Conservation (phyloP, 257 asterid genomes). For the Plantago elongata region DNA sequence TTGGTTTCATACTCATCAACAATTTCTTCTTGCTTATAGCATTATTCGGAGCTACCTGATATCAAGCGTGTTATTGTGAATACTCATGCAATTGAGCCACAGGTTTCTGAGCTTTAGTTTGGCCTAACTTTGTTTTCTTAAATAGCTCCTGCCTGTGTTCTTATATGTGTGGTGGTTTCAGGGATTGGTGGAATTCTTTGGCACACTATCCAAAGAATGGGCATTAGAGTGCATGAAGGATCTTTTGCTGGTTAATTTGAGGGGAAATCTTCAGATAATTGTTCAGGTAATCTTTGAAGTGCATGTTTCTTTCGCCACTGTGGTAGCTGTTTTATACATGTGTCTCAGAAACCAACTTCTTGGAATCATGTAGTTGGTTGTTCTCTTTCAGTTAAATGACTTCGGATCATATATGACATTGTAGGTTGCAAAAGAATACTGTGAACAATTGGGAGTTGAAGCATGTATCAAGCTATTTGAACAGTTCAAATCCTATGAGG, state of each 20-base stretch:
- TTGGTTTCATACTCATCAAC: conserved; percentile 5
- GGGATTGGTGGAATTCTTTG: conserved; percentile 96
- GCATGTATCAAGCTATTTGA: conserved; percentile 91
- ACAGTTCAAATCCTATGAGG: conserved; percentile 98
- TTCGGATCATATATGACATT: conserved; percentile 7
- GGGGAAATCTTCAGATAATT: conserved; percentile 99
- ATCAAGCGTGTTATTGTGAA: conserved; percentile 96
- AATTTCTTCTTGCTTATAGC: conserved; percentile 46
- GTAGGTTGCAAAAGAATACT: conserved; percentile 95
- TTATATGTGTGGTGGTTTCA: conserved; percentile 34
- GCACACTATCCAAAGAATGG: conserved; percentile 95
- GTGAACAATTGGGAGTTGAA: conserved; percentile 96
- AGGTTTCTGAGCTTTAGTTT: conserved; percentile 41
- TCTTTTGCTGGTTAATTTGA: conserved; percentile 86
- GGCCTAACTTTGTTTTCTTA: conserved; percentile 1
- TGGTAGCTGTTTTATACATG: conserved; percentile 1
- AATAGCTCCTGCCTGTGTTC: conserved; percentile 4
- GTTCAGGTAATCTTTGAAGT: conserved; percentile 64
- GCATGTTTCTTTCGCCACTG: conserved; percentile 7
- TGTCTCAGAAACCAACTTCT: conserved; percentile 7
- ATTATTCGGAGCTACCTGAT: conserved; percentile 88
- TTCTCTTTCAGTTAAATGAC: conserved; percentile 6
- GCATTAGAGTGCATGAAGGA: conserved; percentile 99
- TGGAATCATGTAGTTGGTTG: conserved; percentile 4
- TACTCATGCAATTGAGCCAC: conserved; percentile 99